Base-by-base conservation (phyloP, 2,329 filamentous ascomycete species). In the Hansfordia pulvinata region DNA sequence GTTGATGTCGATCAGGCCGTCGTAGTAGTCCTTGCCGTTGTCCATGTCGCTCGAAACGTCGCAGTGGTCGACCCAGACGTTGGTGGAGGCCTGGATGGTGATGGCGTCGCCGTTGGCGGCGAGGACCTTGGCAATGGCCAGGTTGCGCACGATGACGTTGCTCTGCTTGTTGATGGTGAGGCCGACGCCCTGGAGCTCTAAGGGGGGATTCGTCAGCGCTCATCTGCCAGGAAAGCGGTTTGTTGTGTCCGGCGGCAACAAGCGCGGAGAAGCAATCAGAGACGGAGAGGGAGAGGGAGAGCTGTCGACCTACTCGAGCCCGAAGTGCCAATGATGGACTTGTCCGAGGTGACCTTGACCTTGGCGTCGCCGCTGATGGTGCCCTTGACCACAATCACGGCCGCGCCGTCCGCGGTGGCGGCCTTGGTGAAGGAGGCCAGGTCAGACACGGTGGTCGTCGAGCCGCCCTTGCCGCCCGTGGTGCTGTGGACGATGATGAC, bases 111-210 rank as follows among this genome's bases (percentile, higher is more conserved):
- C 62, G 17, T 54, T 48, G 7, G 51, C 45, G 6, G 54, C 49
- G 2, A 68, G 59, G 23, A 17, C 17, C 30, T 65, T 60, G 33
- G 53, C 43, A 33, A 68, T 58, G 35, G 61, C 62, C 19, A 73
- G 42, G 48, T 73, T 72, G 24, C 61, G 62, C 25, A 73, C 42
- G 30, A 73, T 69, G 25, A 72, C 65, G 35, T 73, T 72, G 30
- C 41, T 54, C 11, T 46, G 50, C 19, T 49, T 42, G 43, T 60
- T 60, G 36, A 69, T 47, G 29, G 53, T 57, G 25, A 70, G 46
- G 6, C 58, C 58, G 28, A 60, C 46, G 26, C 56, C 52, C n/a
- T n/a, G n/a, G n/a, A n/a, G n/a, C n/a, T n/a, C n/a, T n/a, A n/a
- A n/a, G n/a, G n/a, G n/a, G n/a, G n/a, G n/a, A n/a, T n/a, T n/a